phyloP scores from a whole-genome alignment of 345 rosid genomes.

The Corchorus olitorius region DNA sequence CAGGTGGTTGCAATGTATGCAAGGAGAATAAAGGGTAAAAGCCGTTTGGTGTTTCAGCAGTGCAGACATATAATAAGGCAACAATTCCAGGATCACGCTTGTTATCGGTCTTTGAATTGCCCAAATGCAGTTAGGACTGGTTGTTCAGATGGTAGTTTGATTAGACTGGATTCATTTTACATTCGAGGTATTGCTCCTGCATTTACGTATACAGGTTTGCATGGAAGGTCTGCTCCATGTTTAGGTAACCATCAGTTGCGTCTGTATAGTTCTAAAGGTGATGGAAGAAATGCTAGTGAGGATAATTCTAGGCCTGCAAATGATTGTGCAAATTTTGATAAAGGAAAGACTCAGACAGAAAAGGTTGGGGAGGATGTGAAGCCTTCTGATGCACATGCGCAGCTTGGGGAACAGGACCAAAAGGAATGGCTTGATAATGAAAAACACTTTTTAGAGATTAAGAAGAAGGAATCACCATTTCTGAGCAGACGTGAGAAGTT shows the following conservation, averaged over 20 bases:
- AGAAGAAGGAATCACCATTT: conserved; percentile 80
- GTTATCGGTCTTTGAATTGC: conserved; percentile 35
- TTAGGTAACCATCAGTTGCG: conserved; percentile 48
- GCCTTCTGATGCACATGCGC: conserved; percentile 63
- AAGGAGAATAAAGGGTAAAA: conserved; percentile 56
- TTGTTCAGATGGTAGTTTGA: conserved; percentile 31
- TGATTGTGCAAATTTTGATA: conserved; percentile 45
- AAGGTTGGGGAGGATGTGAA: conserved; percentile 34
- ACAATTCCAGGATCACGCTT: conserved; percentile 33
- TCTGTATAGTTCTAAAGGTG: conserved; percentile 75
- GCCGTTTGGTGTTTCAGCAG: conserved; percentile 51
- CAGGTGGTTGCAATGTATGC: conserved; percentile 59
- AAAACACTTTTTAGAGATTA: conserved; percentile 68
- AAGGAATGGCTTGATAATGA: conserved; percentile 90
- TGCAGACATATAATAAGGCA: conserved; percentile 47
- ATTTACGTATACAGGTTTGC: conserved; percentile 23
- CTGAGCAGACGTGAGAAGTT: conserved; percentile 74
- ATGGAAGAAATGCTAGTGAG: conserved; percentile 82
- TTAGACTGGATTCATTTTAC: conserved; percentile 41
- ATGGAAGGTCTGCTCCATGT: conserved; percentile 25
- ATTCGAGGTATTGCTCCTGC: conserved; percentile 27
- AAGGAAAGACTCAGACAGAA: conserved; percentile 43
- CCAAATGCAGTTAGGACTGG: conserved; percentile 27
- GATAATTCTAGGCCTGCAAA: conserved; percentile 54
- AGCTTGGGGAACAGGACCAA: conserved; percentile 89